A percentile compares a stretch with the other conserved stretches of the same genome.
Evolutionary conservation across 305 asterid genomes (phyloP).

Genomic region (Solanum hybrid): DNA sequence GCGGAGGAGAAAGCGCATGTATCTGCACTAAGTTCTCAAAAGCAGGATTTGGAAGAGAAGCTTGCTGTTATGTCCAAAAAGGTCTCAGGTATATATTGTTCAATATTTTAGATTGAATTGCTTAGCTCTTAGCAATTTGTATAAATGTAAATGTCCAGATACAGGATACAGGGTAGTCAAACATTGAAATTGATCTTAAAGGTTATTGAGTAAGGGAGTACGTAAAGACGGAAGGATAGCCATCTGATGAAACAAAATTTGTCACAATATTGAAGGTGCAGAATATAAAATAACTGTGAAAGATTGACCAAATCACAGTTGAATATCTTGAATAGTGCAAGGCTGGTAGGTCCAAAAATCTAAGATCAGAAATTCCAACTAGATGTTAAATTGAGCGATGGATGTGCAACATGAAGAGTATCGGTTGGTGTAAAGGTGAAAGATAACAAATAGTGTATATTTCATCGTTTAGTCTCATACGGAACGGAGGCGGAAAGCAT

Average conservation of each 20-base stretch:
- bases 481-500: background rate
- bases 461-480: background rate
- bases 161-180: background rate
- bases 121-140: slow-evolving; percentile 2
- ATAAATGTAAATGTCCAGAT: background rate
- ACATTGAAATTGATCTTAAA: background rate
- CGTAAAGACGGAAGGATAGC: background rate
- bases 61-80: slow-evolving; percentile 48
- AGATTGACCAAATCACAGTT: background rate
- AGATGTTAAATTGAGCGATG: background rate
- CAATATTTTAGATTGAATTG: background rate
- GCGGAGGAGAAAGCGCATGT: slow-evolving; percentile 61
- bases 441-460: background rate
- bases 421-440: background rate
- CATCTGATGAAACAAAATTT: background rate
- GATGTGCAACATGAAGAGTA: background rate
- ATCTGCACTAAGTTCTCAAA: slow-evolving; percentile 55
- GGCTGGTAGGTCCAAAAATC: background rate
- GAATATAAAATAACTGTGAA: background rate
- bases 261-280: background rate
- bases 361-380: background rate
- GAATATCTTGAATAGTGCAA: background rate
- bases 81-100: slow-evolving; percentile 43
- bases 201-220: background rate
- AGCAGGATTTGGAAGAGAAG: slow-evolving; percentile 81